These are phyloP conservation scores for Taxillus chinensis DNA, from an alignment of 164 flowering plant genomes.

Conservation along the genomic window DNA sequence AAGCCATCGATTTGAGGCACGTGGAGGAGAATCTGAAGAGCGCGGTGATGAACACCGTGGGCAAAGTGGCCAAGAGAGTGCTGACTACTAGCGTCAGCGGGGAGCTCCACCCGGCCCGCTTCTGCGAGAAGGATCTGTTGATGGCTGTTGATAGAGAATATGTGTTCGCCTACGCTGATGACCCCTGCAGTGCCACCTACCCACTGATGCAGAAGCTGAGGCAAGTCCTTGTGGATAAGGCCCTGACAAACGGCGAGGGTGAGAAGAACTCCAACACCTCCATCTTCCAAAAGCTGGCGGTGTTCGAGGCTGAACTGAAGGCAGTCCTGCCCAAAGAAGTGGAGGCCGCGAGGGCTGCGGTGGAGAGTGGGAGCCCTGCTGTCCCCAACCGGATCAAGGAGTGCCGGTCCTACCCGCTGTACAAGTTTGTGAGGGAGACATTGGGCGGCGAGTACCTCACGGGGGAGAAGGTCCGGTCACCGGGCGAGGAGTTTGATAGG, in stretches of 20 bases:
- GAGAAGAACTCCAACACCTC: slow-evolving; percentile 26
- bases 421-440: slow-evolving; percentile 31
- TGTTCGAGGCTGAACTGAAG: slow-evolving; percentile 30
- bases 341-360: slow-evolving; percentile 15
- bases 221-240: slow-evolving; percentile 31
- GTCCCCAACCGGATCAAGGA: slow-evolving; percentile 26
- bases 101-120: slow-evolving; percentile 33
- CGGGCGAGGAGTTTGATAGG: slow-evolving; percentile 37
- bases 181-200: slow-evolving; percentile 35
- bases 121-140: slow-evolving; percentile 38
- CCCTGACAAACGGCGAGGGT: slow-evolving; percentile 22
- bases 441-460: slow-evolving; percentile 21
- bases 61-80: slow-evolving; percentile 24
- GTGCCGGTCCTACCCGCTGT: slow-evolving; percentile 35
- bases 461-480: slow-evolving; percentile 27
- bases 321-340: slow-evolving; percentile 27
- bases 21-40: slow-evolving; percentile 32
- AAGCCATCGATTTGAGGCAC: slow-evolving; percentile 38
- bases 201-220: slow-evolving; percentile 38
- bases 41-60: slow-evolving; percentile 26
- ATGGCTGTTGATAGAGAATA: slow-evolving; percentile 29
- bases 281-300: slow-evolving; percentile 28
- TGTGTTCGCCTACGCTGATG: slow-evolving; percentile 29
- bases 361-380: slow-evolving; percentile 20
- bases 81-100: slow-evolving; percentile 25